Conservation (phyloP, 345 rosid species). For the Theobroma cacao region DNA sequence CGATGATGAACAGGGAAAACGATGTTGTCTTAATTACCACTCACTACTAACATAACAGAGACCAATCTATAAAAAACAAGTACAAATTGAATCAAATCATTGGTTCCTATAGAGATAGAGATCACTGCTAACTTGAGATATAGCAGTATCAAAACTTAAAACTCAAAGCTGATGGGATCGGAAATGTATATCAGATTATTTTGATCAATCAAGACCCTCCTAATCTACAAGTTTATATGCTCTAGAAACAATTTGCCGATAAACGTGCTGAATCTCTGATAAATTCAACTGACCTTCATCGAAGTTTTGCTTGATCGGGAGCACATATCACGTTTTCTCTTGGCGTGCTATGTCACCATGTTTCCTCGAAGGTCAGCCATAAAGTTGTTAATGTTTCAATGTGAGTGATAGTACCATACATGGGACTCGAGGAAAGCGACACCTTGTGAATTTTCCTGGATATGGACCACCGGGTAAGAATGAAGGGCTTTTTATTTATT, state of each 20-base stretch:
- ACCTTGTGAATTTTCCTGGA: constrained; percentile 10
- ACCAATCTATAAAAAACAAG: no score
- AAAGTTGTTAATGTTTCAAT: neutral
- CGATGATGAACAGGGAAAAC: no score
- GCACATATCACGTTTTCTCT: neutral
- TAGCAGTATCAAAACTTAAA: no score
- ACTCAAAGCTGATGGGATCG: neutral
- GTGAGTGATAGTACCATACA: neutral
- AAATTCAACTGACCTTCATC: neutral
- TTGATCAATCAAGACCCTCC: neutral
- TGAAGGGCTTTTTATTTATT: neutral
- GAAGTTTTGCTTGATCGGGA: neutral
- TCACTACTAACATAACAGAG: no score
- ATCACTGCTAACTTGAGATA: no score
- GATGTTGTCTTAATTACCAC: no score
- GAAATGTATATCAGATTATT: neutral
- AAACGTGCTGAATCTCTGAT: neutral
- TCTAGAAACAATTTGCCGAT: neutral
- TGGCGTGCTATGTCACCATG: neutral
- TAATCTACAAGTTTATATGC: neutral
- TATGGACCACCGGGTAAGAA: neutral
- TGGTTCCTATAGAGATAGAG: no score
- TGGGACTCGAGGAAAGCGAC: neutral
- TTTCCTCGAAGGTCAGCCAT: constrained; percentile 2
- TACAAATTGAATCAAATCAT: neutral